Conservation (phyloP, 1,139 yeast species). For the Torulaspora pretoriensis region DNA sequence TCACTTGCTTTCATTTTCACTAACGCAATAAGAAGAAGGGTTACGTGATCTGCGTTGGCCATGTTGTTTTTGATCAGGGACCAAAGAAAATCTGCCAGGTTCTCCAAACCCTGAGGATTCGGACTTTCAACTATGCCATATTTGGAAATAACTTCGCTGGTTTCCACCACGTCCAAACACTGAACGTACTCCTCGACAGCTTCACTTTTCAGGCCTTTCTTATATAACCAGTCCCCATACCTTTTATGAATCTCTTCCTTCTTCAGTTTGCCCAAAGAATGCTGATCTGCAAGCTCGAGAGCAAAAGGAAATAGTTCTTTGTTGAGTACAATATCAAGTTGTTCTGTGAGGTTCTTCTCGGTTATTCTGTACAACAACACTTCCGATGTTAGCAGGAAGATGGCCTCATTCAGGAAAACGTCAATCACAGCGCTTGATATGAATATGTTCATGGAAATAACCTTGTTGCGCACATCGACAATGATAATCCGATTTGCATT, state of each 20-base stretch:
- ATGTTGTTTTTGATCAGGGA: constrained; percentile 49
- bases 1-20: constrained; percentile 68
- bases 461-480: constrained; percentile 64
- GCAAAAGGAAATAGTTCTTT: constrained; percentile 74
- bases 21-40: constrained; percentile 73
- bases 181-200: constrained; percentile 67
- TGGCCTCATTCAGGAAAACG: constrained; percentile 45
- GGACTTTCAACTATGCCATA: constrained; percentile 77
- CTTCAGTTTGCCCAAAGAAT: constrained; percentile 34
- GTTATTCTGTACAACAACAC: constrained; percentile 67
- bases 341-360: constrained; percentile 63
- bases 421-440: constrained; percentile 60
- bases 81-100: constrained; percentile 62
- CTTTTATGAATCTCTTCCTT: constrained; percentile 52
- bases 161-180: constrained; percentile 51
- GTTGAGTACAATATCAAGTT: constrained; percentile 65
- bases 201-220: constrained; percentile 58
- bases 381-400: constrained; percentile 65
- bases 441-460: constrained; percentile 65
- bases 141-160: constrained; percentile 74
- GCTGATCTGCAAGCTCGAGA: constrained; percentile 57
- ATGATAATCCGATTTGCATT: constrained; percentile 51
- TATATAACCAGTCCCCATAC: constrained; percentile 70
- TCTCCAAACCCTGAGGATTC: constrained; percentile 29
- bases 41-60: constrained; percentile 75